Evolutionary conservation across 2,329 filamentous ascomycete genomes (phyloP).

Genomic region (Penicillium palitans): DNA sequence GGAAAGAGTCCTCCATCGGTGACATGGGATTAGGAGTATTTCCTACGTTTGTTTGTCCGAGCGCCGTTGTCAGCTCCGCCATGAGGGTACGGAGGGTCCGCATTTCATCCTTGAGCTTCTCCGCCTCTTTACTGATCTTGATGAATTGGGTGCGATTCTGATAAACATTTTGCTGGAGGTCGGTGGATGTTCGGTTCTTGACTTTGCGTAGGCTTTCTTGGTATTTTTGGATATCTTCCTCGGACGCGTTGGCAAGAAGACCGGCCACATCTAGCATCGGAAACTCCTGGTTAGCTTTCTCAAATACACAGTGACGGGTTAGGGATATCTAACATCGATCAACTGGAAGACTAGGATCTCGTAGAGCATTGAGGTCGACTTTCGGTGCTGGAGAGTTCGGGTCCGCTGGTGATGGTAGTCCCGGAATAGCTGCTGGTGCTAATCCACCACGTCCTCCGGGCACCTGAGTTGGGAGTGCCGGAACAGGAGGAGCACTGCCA

Average conservation of each 20-base stretch:
- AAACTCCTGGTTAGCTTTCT: constrained; percentile 16
- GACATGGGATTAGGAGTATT: constrained; percentile 58
- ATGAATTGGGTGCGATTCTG: constrained; percentile 98
- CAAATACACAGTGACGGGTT: not conserved
- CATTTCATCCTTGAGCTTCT: constrained; percentile 97
- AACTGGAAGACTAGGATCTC: constrained; percentile 74
- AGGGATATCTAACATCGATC: constrained; percentile 66
- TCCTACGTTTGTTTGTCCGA: constrained; percentile 46
- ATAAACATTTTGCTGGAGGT: constrained; percentile 92
- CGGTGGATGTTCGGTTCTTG: constrained; percentile 73
- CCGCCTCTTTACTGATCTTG: constrained; percentile 98
- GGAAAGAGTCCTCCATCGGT: constrained; percentile 52
- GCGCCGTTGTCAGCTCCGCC: constrained; percentile 81
- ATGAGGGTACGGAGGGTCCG: constrained; percentile 84
- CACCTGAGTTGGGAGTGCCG: constrained; percentile 58
- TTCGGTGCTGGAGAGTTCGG: constrained; percentile 58
- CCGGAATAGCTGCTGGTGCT: constrained; percentile 45
- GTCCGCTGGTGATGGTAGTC: constrained; percentile 50
- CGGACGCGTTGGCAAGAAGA: constrained; percentile 78
- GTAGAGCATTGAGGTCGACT: constrained; percentile 74
- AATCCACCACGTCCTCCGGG: constrained; percentile 60
- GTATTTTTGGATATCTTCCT: constrained; percentile 81
- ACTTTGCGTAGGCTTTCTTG: constrained; percentile 73
- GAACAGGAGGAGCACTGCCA: constrained; percentile 68
- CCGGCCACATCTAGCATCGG: constrained; percentile 50